These are phyloP conservation scores for Apiospora arundinis DNA, from an alignment of 2,329 filamentous ascomycete genomes.

Conservation along the genomic window DNA sequence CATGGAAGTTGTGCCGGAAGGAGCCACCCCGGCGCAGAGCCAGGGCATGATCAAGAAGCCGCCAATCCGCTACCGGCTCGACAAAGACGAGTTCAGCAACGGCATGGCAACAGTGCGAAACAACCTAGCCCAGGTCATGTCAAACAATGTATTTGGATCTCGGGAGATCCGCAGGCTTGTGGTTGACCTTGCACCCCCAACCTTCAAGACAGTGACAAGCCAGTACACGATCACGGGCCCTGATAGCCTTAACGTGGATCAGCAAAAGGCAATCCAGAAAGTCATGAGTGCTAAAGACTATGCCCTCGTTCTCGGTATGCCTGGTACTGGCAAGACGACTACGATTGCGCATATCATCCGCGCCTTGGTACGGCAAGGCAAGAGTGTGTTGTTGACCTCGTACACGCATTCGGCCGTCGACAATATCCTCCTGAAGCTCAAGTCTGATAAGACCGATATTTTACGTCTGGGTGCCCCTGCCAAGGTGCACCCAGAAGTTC, in stretches of 20 bases:
- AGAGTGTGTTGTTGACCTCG: slow-evolving; percentile 90
- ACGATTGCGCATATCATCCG: slow-evolving; percentile 98
- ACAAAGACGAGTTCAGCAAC: slow-evolving; percentile 98
- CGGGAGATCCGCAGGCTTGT: slow-evolving; percentile 78
- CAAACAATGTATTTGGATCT: slow-evolving; percentile 74
- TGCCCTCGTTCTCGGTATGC: slow-evolving; percentile 97
- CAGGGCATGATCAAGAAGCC: slow-evolving; percentile 58
- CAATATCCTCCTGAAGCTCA: slow-evolving; percentile 94
- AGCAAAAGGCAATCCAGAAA: slow-evolving; percentile 85
- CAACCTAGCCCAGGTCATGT: slow-evolving; percentile 93
- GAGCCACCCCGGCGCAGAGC: slow-evolving; percentile 56
- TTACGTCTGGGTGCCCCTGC: slow-evolving; percentile 84
- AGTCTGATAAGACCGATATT: slow-evolving; percentile 76
- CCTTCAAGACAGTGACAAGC: slow-evolving; percentile 72
- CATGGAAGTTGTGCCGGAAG: slow-evolving; percentile 78
- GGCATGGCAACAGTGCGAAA: slow-evolving; percentile 95
- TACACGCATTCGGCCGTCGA: slow-evolving; percentile 98
- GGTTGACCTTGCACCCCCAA: slow-evolving; percentile 75
- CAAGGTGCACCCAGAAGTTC: slow-evolving; percentile 88
- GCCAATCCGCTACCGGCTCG: slow-evolving; percentile 78
- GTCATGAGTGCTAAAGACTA: slow-evolving; percentile 97
- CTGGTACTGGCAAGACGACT: slow-evolving; percentile 96
- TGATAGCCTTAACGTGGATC: slow-evolving; percentile 82
- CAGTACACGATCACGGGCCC: slow-evolving; percentile 68
- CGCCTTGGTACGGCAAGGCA: slow-evolving; percentile 84